Percentiles rank a stretch among this genome's conserved stretches.
These are phyloP conservation scores for Zasmidium citrigriseum DNA, from an alignment of 2,329 filamentous ascomycete genomes.

Conservation along the genomic window DNA sequence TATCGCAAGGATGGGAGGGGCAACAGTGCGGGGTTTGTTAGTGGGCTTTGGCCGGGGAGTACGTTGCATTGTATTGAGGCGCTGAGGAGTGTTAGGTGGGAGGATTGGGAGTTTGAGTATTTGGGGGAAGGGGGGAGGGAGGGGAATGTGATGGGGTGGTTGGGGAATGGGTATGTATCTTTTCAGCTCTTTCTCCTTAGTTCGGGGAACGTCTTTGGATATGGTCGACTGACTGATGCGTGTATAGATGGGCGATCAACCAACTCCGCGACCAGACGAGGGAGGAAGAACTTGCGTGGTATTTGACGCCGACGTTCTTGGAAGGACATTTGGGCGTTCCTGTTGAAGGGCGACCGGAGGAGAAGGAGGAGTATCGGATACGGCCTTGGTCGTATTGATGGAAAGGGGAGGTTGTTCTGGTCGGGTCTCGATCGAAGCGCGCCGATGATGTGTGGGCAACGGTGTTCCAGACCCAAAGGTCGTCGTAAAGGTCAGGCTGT, in stretches of 20 bases:
- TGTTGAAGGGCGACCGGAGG: constrained; percentile 38
- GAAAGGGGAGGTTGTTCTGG: neutral
- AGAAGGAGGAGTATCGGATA: constrained; percentile 37
- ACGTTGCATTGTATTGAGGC: constrained; percentile 59
- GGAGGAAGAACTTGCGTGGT: constrained; percentile 42
- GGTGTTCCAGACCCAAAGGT: no score
- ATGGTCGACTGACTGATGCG: neutral
- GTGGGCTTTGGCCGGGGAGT: constrained; percentile 19
- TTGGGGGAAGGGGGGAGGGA: constrained; percentile 32
- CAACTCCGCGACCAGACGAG: constrained; percentile 50
- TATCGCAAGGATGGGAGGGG: neutral
- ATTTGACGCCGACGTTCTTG: constrained; percentile 43
- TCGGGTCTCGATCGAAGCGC: neutral
- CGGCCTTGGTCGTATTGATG: constrained; percentile 40
- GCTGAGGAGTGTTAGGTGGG: constrained; percentile 58
- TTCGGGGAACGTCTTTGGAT: neutral
- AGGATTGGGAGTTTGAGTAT: constrained; percentile 60
- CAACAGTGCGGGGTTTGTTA: constrained; percentile 1
- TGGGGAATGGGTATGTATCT: constrained; percentile 61
- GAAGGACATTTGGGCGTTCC: constrained; percentile 34
- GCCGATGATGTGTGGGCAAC: no score
- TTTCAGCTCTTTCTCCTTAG: no score
- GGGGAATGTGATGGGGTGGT: constrained; percentile 60
- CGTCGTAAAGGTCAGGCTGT: no score
- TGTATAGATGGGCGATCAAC: constrained; percentile 55